Conservation (phyloP, 176 grass and related monocot genomes). For the Musa acuminata region DNA sequence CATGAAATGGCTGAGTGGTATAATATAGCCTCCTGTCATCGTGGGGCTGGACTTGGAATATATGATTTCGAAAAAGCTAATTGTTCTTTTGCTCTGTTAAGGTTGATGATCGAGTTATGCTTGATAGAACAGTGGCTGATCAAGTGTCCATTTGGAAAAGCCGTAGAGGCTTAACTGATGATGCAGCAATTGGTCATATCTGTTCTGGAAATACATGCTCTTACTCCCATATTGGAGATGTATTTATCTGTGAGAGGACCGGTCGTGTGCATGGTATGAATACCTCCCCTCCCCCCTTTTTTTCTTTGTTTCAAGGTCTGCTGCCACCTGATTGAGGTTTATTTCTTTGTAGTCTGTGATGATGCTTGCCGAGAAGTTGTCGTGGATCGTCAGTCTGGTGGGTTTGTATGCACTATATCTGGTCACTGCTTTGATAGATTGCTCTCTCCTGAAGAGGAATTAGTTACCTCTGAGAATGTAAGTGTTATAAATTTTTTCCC, state of each 20-base stretch:
- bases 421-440: slow-evolving; percentile 81
- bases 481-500: neutral
- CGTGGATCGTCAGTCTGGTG: slow-evolving; percentile 67
- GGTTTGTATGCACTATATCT: slow-evolving; percentile 90
- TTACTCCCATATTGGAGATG: slow-evolving; percentile 86
- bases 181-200: slow-evolving; percentile 49
- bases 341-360: slow-evolving; percentile 58
- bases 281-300: neutral
- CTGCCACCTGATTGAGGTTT: slow-evolving; percentile 13
- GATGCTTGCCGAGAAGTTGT: slow-evolving; percentile 85
- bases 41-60: neutral
- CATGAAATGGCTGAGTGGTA: neutral
- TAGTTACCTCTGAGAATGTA: slow-evolving; percentile 51
- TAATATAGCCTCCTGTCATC: neutral
- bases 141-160: slow-evolving; percentile 95
- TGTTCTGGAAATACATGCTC: slow-evolving; percentile 82
- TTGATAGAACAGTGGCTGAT: slow-evolving; percentile 79
- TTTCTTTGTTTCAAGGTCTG: neutral
- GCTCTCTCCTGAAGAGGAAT: slow-evolving; percentile 70
- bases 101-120: slow-evolving; percentile 70
- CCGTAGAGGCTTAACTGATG: slow-evolving; percentile 70
- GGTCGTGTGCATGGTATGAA: slow-evolving; percentile 70
- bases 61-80: neutral
- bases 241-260: slow-evolving; percentile 96
- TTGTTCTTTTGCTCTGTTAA: slow-evolving; percentile 30